Evolutionary conservation across 2,329 filamentous ascomycete genomes (phyloP), one percentile per base, ranked within the genome.

Genomic region (Beauveria sp.): DNA sequence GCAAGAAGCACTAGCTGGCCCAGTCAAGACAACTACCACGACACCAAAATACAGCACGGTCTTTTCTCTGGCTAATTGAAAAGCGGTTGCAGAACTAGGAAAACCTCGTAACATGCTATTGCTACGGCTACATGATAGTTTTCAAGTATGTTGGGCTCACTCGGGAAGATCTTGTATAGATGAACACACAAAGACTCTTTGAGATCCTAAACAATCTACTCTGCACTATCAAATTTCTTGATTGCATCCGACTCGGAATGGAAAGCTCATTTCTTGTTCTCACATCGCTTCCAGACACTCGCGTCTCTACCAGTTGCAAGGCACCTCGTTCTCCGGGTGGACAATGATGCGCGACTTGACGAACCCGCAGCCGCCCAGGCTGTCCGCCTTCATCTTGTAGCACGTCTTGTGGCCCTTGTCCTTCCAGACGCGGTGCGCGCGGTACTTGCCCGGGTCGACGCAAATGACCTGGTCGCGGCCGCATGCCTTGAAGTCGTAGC

Each of bases 371-470:
- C 26, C 40, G 18, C 62, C 62, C 1, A 63, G 45, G 7, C 1
- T n/a, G 22, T 47, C 51, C 3, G 3, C 46, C 40, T 24, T 43
- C 53, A 63, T 62, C 5, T 43, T 42, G 57, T 64, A 64, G 52
- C 63, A 64, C 22, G 43, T 64, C 51, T 64, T 64, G 47, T 47
- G 30, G 24, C 47, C 47, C 3, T 54, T 60, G 52, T 62, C 63
- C 61, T 61, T 62, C 60, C 61, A 64, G 30, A 64, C 52, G 51
- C 60, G 63, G 30, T 64, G 63, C 30, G 63, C 63, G 8, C 63
- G 60, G 30, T 14, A 7, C 9, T 58, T 63, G 57, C 42, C 52
- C 20, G 56, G 46, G 53, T 64, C 63, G 8, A 64, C 63, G 45
- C 63, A 64, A 28, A 64, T 64, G 38, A 14, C n/a, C 51, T 64